Percentiles rank a stretch among this genome's conserved stretches.
Evolutionary conservation across 306 rosid species (phyloP).

Genomic region (Canavalia gladiata): DNA sequence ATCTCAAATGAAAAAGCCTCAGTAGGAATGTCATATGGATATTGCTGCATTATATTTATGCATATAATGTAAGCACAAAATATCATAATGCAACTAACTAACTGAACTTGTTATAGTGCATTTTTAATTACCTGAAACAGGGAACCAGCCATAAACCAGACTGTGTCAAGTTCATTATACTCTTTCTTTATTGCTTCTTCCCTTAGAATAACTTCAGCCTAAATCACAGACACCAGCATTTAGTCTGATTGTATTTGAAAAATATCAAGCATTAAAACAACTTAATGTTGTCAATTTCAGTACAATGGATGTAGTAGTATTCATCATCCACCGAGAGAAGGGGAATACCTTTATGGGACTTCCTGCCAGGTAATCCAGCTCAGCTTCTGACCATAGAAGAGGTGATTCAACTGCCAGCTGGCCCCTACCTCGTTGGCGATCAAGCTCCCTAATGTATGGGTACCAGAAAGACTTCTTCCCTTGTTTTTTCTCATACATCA

Average conservation of each 20-base stretch:
- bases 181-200: constrained; percentile 91
- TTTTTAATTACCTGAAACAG: constrained; percentile 83
- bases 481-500: constrained; percentile 99
- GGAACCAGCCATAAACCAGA: constrained; percentile 99
- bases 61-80: constrained; percentile 44
- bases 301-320: constrained; percentile 10
- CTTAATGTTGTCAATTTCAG: constrained; percentile 17
- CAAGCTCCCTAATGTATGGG: constrained; percentile 93
- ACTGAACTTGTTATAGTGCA: constrained; percentile 19
- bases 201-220: constrained; percentile 88
- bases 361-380: constrained; percentile 84
- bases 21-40: constrained; percentile 95
- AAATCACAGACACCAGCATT: constrained; percentile 49
- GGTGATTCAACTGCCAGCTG: constrained; percentile 95
- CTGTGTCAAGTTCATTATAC: constrained; percentile 96
- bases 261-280: constrained; percentile 43
- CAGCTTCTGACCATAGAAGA: constrained; percentile 91
- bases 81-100: constrained; percentile 16
- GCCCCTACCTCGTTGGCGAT: constrained; percentile 96
- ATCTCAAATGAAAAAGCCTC: constrained; percentile 98
- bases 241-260: constrained; percentile 42
- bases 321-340: constrained; percentile 30
- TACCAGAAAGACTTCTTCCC: constrained; percentile 98
- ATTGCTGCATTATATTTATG: constrained; percentile 74
- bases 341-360: constrained; percentile 85